These are phyloP conservation scores for Phellopilus nigrolimitatus DNA, from an alignment of 1,284 basidiomycete species.

Conservation along the genomic window DNA sequence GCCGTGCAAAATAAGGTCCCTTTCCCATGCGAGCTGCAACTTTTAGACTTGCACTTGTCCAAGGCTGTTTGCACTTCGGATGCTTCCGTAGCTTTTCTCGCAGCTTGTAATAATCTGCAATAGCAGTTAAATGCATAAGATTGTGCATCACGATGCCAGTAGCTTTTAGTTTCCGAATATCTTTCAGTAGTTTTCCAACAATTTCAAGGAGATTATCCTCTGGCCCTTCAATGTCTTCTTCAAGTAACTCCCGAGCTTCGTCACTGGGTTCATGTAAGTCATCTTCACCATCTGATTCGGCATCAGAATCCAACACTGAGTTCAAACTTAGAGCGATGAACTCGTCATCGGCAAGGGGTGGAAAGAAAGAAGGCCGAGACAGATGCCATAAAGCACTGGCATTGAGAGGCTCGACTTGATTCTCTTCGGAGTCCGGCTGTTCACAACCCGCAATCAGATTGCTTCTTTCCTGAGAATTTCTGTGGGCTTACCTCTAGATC, in stretches of 20 bases:
- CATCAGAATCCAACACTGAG: too few species aligned
- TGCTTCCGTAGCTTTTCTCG: background rate
- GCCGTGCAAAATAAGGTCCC: slow-evolving; percentile 1
- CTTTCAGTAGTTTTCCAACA: background rate
- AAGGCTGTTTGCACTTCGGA: background rate
- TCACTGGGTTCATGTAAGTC: background rate
- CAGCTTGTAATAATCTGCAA: slow-evolving; percentile 3
- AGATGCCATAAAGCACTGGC: too few species aligned
- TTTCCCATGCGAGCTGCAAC: slow-evolving; percentile 9
- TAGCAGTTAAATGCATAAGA: background rate
- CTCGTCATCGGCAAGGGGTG: too few species aligned
- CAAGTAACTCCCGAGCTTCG: background rate
- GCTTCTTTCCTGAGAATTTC: too few species aligned
- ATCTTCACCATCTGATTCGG: background rate
- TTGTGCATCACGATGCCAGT: background rate
- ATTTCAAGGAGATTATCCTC: background rate
- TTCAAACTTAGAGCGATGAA: too few species aligned
- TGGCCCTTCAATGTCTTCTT: too few species aligned
- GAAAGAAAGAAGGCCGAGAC: too few species aligned
- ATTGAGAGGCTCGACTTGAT: too few species aligned
- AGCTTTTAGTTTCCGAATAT: background rate
- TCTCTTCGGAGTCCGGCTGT: too few species aligned
- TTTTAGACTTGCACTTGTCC: background rate
- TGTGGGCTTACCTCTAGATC: too few species aligned
- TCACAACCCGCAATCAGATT: too few species aligned